Evolutionary conservation across 2,329 filamentous ascomycete species (phyloP).

Genomic region (Colletotrichum caudatum): DNA sequence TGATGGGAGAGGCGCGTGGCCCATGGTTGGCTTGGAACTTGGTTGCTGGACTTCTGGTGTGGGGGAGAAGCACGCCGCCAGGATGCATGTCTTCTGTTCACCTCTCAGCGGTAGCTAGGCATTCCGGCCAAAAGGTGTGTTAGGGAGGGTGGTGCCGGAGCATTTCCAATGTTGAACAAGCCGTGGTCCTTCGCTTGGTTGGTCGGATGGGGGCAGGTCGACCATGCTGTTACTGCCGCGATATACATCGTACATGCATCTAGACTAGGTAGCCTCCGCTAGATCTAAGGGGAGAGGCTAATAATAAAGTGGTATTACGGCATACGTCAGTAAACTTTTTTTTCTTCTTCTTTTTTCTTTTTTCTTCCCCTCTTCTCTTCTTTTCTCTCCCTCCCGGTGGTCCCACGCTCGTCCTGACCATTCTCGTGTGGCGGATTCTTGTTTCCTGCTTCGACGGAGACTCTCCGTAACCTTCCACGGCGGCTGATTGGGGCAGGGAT

Average conservation of each 20-base stretch:
- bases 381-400: neutral
- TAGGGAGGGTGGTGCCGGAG: neutral
- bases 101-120: slow-evolving; percentile 21
- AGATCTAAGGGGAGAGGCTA: neutral
- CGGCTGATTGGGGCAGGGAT: neutral
- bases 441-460: slow-evolving; percentile 5
- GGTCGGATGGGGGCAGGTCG: slow-evolving; percentile 2
- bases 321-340: neutral
- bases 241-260: neutral
- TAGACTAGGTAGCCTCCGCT: neutral
- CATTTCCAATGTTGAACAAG: slow-evolving; percentile 1
- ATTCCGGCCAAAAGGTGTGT: neutral
- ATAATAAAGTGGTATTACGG: slow-evolving; percentile 13
- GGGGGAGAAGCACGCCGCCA: slow-evolving; percentile 21
- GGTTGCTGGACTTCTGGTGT: slow-evolving; percentile 4
- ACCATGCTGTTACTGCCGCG: neutral
- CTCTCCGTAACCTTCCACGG: slow-evolving; percentile 1
- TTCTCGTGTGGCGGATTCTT: slow-evolving; percentile 14
- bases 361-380: neutral
- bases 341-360: neutral
- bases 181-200: neutral
- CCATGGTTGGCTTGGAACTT: slow-evolving; percentile 5
- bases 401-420: neutral
- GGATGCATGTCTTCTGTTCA: neutral
- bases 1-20: slow-evolving; percentile 21